A percentile compares a stretch with the other conserved stretches of the same genome.
Evolutionary conservation across 2,329 filamentous ascomycete genomes (phyloP).

Genomic region (Sporothrix brasiliensis): DNA sequence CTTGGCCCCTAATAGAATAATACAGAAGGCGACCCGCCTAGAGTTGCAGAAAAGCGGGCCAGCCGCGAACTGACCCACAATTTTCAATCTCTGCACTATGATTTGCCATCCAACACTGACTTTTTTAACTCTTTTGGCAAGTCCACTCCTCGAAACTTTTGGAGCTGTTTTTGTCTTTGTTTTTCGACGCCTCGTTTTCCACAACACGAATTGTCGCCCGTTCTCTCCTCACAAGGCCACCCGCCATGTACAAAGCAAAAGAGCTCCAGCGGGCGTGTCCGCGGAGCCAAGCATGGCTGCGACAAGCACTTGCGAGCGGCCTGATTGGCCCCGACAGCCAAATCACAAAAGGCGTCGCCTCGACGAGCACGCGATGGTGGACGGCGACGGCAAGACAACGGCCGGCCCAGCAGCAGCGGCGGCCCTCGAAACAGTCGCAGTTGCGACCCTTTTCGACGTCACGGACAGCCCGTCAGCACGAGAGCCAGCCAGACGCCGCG

Average conservation of each 20-base stretch:
- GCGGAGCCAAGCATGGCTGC: constrained; percentile 36
- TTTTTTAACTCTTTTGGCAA: constrained; percentile 11
- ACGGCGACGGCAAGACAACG: constrained; percentile 10
- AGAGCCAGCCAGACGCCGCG: not conserved
- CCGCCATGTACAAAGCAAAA: constrained; percentile 33
- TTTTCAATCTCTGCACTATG: constrained; percentile 35
- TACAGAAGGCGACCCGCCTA: constrained; percentile 12
- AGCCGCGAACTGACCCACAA: constrained; percentile 7
- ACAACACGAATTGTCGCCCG: not conserved
- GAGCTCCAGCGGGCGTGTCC: constrained; percentile 36
- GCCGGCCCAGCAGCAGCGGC: not conserved
- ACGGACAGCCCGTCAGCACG: not conserved
- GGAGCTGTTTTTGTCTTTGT: constrained; percentile 7
- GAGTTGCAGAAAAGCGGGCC: not conserved
- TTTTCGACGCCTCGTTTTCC: not conserved
- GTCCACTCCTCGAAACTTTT: constrained; percentile 15
- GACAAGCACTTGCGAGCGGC: constrained; percentile 33
- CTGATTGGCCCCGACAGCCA: constrained; percentile 1
- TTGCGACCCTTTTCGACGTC: constrained; percentile 14
- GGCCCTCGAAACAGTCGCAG: not conserved
- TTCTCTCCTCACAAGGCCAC: not conserved
- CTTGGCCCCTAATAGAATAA: not conserved
- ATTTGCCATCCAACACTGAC: constrained; percentile 27
- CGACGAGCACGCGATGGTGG: not conserved
- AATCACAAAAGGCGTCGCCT: not conserved